Evolutionary conservation across 2,329 filamentous ascomycete genomes (phyloP).

Genomic region (Diaporthe caulivora): DNA sequence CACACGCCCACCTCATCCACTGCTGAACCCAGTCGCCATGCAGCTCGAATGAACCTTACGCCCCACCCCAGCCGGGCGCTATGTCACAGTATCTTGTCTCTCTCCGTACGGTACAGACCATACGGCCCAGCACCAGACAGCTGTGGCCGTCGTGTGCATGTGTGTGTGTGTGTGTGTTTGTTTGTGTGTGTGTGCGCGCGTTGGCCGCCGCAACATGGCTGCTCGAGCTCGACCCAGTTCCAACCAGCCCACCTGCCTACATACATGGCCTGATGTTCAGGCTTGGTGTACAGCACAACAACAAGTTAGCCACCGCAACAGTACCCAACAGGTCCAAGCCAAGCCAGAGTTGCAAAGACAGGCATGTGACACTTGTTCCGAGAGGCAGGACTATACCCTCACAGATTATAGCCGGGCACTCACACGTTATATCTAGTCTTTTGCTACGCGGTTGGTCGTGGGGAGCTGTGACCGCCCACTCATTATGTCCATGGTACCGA

Average conservation of each 20-base stretch:
- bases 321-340: not conserved
- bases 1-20: slow-evolving; percentile 19
- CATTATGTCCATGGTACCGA: not conserved
- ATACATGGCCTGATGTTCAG: not conserved
- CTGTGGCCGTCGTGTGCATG: not conserved
- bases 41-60: slow-evolving; percentile 19
- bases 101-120: not conserved
- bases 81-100: not conserved
- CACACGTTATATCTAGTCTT: not conserved
- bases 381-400: not conserved
- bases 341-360: not conserved
- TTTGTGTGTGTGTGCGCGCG: no score
- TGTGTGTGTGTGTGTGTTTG: no score
- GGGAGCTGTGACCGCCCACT: not conserved
- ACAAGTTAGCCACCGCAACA: not conserved
- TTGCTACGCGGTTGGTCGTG: not conserved
- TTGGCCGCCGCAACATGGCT: not conserved
- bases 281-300: no score
- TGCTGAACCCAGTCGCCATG: slow-evolving; percentile 37
- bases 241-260: not conserved
- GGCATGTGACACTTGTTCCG: not conserved
- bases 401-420: not conserved
- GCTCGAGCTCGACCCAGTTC: not conserved
- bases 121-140: not conserved
- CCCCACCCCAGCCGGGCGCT: slow-evolving; percentile 15